phyloP scores from a whole-genome alignment of 257 asterid genomes.

The Solanum peruvianum region DNA sequence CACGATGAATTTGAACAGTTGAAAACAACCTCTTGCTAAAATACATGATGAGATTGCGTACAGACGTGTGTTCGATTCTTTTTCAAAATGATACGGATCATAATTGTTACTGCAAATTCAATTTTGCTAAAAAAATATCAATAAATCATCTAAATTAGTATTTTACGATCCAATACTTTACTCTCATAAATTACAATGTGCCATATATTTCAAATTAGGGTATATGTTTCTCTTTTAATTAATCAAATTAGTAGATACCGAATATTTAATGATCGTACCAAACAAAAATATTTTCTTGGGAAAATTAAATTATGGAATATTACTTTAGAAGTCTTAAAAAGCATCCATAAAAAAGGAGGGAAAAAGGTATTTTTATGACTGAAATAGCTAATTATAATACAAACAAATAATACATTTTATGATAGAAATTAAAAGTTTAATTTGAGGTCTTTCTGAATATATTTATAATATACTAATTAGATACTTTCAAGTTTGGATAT shows the following conservation, averaged over 20 bases:
- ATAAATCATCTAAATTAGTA: too few relatives aligned
- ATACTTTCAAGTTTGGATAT: not conserved
- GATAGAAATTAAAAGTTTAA: not conserved
- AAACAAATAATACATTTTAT: not conserved
- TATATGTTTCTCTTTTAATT: too few relatives aligned
- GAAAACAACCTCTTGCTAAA: not conserved
- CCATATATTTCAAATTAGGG: too few relatives aligned
- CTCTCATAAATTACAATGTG: too few relatives aligned
- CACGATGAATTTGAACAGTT: too few relatives aligned
- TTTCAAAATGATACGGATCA: not conserved
- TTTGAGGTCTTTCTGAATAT: not conserved
- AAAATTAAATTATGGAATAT: not conserved
- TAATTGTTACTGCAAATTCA: too few relatives aligned
- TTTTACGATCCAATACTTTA: too few relatives aligned
- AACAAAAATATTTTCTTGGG: not conserved
- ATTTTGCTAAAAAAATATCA: too few relatives aligned
- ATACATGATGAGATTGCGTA: not conserved
- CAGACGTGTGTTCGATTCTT: not conserved
- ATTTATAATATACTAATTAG: not conserved
- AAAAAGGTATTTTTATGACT: not conserved
- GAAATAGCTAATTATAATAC: not conserved
- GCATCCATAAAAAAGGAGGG: not conserved
- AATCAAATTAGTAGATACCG: not conserved
- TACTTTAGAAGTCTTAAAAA: not conserved
- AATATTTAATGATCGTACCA: not conserved